Evolutionary conservation across 108 stramenopile genomes (phyloP), one percentile per base, ranked within the genome.

Genomic region (Cyclotella cryptica): DNA sequence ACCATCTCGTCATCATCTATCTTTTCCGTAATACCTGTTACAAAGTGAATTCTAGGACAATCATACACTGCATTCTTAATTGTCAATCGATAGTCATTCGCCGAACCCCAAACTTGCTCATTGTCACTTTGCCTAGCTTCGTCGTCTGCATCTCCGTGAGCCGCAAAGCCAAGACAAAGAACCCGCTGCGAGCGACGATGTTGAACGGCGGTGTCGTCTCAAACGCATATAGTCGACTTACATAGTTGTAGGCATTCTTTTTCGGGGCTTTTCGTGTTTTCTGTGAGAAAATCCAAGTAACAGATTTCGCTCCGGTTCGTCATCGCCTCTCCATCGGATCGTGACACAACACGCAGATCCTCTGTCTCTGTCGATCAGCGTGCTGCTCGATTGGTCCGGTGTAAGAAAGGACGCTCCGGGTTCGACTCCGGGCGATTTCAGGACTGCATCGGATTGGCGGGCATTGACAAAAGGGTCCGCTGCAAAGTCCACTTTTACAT

Each of bases 301-400:
- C 10, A 84, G 64, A 21, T 54, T 35, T 3, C 71, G 74, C 47
- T 55, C 58, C 5, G 39, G 40, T 13, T 26, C 69, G 1, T 24
- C 49, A 54, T 41, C 44, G 27, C 67, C 57, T 49, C 52, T 54
- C 81, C 81, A 82, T 46, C 66, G 64, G 28, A 83, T 72, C 14
- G 70, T 69, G 10, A 85, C 75, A 49, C 84, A 85, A 43, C 84
- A 85, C 12, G 84, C 75, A 12, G 84, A 85, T 21, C 84, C 84
- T 41, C 75, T 72, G 51, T 85, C 84, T 49, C 77, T 40, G 49
- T 57, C 57, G 51, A 66, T 81, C n/a, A 79, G 49, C 22, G 45
- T 26, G 15, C 0, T 21, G 12, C 29, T 7, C 18, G 27, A 17
- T 3, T 19, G 11, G 14, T 74, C 81, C 13, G 54, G 10, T 39